Percentiles rank a stretch among this genome's conserved stretches.
Conservation (phyloP, 2,329 filamentous ascomycete species). For the Xylaria sp. region DNA sequence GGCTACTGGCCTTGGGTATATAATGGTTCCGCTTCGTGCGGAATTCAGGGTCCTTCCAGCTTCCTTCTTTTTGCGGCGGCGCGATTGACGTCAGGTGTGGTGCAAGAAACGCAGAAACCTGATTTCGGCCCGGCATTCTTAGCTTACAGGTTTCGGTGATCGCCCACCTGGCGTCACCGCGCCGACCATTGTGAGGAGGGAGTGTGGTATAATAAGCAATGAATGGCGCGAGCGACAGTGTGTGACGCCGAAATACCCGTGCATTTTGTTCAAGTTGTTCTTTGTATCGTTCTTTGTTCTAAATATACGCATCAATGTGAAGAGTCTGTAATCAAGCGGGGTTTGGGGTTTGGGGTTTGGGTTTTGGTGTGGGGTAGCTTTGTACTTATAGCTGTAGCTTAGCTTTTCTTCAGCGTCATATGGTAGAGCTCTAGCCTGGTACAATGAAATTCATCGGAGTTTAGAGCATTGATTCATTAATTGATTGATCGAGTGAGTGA, state of each 20-base stretch:
- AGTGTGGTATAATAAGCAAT: constrained; percentile 2
- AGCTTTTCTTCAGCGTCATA: neutral
- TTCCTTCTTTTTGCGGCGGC: constrained; percentile 23
- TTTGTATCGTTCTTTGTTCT: neutral
- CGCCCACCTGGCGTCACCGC: constrained; percentile 31
- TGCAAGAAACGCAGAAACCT: constrained; percentile 36
- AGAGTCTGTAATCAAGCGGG: neutral
- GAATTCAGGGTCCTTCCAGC: constrained; percentile 20
- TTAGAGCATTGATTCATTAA: neutral
- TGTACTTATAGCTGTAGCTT: neutral
- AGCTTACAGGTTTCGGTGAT: constrained; percentile 27
- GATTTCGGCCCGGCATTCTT: constrained; percentile 31
- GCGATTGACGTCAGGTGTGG: constrained; percentile 35
- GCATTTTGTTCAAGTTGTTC: neutral
- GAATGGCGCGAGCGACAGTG: neutral
- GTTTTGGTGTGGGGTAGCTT: constrained; percentile 2
- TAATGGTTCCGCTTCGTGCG: neutral
- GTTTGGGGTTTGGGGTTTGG: no score
- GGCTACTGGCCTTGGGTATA: constrained; percentile 16
- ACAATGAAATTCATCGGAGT: neutral
- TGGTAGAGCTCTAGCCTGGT: neutral
- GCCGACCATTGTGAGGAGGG: constrained; percentile 9
- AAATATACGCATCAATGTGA: neutral
- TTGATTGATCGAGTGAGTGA: no score
- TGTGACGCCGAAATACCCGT: neutral